Evolutionary conservation across 2,329 filamentous ascomycete species (phyloP), one percentile per base, ranked within the genome.

Genomic region (Ophiostoma quercus): DNA sequence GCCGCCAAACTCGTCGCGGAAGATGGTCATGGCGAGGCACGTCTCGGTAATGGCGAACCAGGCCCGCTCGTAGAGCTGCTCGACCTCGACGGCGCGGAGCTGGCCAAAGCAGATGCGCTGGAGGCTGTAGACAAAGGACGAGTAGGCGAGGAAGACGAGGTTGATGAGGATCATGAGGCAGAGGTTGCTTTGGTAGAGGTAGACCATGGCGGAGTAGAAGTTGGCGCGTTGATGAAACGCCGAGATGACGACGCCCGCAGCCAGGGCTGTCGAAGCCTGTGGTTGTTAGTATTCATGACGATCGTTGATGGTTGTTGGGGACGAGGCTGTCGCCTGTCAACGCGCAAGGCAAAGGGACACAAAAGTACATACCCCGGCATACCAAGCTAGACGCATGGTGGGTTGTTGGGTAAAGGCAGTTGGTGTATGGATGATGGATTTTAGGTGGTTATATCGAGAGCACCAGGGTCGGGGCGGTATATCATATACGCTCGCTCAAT

Each of bases 1-100:
- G 60, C 91, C 91, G 63, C 95, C 94, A 22, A 99, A 88, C 78
- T 98, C 94, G 73, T 97, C 95, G 63, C 95, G 86, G 79, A 99
- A 98, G 74, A 97, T 97, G 39, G 95, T 97, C 94, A 99, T 98
- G 39, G 95, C 95, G 73, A 99, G 84, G 77, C 94, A 92, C 73
- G 95, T 99, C 81, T 99, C 95, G 66, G 94, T 97, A 57, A 98
- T 92, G 54, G 95, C 94, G 77, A 97, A 97, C 96, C 96, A 99
- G 67, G 92, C 94, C 79, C 94, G 94, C 79, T 99, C 95, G 77
- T 96, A 97, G 16, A 99, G 87, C 78, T 98, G 94, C 79, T 99
- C 96, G 76, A 95, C 91, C 82, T 99, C 95, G 82, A 96, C 92
- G 34, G 93, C 90, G 74, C 96, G 92, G 29, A 99, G 87, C 22